Evolutionary conservation across 108 stramenopile genomes (phyloP).

Genomic region (Mediolabrus comicus): DNA sequence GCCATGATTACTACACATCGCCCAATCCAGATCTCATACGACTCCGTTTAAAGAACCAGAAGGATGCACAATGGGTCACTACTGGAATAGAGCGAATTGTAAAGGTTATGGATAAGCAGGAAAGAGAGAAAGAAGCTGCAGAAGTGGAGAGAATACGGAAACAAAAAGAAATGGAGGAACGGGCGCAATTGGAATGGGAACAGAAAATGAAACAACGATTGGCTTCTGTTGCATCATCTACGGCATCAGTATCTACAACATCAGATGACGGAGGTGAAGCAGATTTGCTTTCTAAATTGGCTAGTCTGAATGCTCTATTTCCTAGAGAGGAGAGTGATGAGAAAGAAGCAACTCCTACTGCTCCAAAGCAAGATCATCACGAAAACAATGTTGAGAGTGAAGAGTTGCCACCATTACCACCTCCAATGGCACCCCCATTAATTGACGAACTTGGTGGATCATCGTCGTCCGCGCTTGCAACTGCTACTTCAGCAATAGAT

Average conservation of each 20-base stretch:
- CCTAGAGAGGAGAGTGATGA: constrained; percentile 10
- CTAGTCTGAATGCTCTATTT: constrained; percentile 26
- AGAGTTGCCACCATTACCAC: constrained; percentile 28
- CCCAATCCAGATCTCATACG: constrained; percentile 27
- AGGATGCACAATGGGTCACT: constrained; percentile 61
- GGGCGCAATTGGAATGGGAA: constrained; percentile 50
- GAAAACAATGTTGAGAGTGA: constrained; percentile 4
- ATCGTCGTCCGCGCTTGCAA: constrained; percentile 11
- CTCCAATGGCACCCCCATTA: constrained; percentile 42
- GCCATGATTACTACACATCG: constrained; percentile 72
- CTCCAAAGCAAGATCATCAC: not conserved
- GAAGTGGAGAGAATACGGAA: constrained; percentile 26
- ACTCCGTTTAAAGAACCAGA: constrained; percentile 46
- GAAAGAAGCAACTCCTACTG: not conserved
- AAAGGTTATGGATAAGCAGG: constrained; percentile 75
- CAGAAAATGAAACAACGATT: constrained; percentile 41
- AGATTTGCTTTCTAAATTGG: constrained; percentile 30
- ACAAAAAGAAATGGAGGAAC: constrained; percentile 44
- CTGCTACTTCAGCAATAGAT: constrained; percentile 23
- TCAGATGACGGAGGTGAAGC: constrained; percentile 8
- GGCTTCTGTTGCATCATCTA: constrained; percentile 10
- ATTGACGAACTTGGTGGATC: constrained; percentile 20
- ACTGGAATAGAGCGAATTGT: constrained; percentile 68
- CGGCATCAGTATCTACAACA: not conserved
- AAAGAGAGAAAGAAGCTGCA: constrained; percentile 36